Percentiles rank a stretch among this genome's conserved stretches.
These are phyloP conservation scores for Suillus bovinus DNA, from an alignment of 768 basidiomycete species.

Conservation along the genomic window DNA sequence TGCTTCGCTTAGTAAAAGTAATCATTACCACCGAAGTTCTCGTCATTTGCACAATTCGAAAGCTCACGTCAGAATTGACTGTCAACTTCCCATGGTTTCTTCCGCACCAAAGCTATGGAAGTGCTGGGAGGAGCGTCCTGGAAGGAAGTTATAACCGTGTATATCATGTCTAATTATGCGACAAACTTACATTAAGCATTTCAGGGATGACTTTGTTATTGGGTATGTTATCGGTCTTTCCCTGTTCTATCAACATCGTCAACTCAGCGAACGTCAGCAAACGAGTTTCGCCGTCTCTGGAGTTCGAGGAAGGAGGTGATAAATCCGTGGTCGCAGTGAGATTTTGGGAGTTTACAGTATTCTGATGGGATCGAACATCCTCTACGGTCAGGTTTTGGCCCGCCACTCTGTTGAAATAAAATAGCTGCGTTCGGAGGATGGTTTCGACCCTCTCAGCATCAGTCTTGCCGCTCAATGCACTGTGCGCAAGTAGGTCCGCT, in stretches of 20 bases:
- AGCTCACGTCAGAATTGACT: constrained; percentile 17
- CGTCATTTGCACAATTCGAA: neutral
- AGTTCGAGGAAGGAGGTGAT: constrained; percentile 11
- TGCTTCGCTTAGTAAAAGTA: neutral
- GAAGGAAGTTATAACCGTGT: constrained; percentile 6
- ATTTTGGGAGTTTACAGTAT: constrained; percentile 15
- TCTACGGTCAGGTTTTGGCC: constrained; percentile 30
- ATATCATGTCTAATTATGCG: constrained; percentile 5
- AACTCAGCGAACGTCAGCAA: constrained; percentile 67
- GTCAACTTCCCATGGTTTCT: constrained; percentile 68
- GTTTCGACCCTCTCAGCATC: constrained; percentile 47
- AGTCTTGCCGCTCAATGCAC: constrained; percentile 35
- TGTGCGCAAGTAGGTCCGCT: constrained; percentile 50
- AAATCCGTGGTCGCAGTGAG: neutral
- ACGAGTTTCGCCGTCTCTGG: constrained; percentile 36
- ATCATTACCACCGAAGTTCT: neutral
- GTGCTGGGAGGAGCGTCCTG: constrained; percentile 59
- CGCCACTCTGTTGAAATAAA: constrained; percentile 67
- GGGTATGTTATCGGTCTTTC: constrained; percentile 71
- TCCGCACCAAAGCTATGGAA: constrained; percentile 49
- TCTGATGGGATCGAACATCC: constrained; percentile 20
- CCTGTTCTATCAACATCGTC: constrained; percentile 68
- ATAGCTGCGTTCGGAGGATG: constrained; percentile 56
- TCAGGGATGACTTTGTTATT: constrained; percentile 75
- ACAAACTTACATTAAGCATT: constrained; percentile 56